Conservation (phyloP, 176 grass and related monocot genomes). For the Musa itinerans region DNA sequence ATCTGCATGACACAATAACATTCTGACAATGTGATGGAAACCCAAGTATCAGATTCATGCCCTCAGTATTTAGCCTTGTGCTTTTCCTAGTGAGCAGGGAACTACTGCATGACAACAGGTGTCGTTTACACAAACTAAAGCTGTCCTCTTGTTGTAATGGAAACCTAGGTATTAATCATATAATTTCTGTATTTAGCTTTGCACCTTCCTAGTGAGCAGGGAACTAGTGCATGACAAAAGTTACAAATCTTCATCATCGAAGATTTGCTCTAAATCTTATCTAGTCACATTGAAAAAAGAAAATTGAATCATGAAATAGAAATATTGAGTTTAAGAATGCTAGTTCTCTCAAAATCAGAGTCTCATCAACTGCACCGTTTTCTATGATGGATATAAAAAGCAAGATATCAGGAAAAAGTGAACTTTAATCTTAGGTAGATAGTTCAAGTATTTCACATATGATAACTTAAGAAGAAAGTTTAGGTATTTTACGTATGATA, state of each 20-base stretch:
- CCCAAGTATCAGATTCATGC: neutral
- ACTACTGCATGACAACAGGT: neutral
- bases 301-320: no score
- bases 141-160: no score
- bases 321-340: no score
- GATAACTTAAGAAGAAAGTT: neutral
- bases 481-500: constrained; percentile 35
- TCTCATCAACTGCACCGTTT: no score
- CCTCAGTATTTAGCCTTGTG: neutral
- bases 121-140: no score
- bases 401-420: neutral
- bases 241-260: neutral
- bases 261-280: neutral
- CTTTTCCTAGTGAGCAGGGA: neutral
- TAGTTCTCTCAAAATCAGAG: no score
- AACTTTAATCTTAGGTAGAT: neutral
- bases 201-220: no score
- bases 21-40: neutral
- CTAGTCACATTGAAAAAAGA: no score
- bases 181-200: no score
- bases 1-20: neutral
- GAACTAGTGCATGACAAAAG: no score
- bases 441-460: neutral
- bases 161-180: no score
- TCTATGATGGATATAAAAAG: neutral